Conservation (phyloP, 2,329 filamentous ascomycete genomes). For the Fusarium nurragi region DNA sequence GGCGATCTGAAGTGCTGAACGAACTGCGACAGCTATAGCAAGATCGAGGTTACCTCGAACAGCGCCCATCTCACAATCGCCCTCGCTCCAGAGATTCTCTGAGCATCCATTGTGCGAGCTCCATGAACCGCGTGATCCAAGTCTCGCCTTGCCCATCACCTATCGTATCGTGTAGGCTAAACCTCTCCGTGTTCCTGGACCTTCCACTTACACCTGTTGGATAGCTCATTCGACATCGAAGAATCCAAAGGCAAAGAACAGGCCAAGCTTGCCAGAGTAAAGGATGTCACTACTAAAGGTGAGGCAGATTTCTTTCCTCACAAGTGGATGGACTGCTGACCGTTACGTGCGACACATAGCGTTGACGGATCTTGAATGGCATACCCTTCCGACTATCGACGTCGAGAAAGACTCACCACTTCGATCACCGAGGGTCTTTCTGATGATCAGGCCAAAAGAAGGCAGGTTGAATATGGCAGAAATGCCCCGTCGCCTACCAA, state of each 20-base stretch:
- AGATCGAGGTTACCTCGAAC: conserved; percentile 69
- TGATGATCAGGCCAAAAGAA: background rate
- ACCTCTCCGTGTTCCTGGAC: accelerated
- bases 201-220: background rate
- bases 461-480: conserved; percentile 4
- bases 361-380: conserved; percentile 13
- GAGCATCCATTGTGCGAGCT: background rate
- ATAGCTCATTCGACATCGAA: conserved; percentile 5
- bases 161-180: background rate
- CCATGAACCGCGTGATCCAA: background rate
- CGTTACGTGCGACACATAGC: accelerated
- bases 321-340: background rate
- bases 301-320: accelerated
- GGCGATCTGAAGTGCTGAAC: conserved; percentile 69
- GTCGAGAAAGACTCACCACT: conserved; percentile 11
- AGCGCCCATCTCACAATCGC: conserved; percentile 28
- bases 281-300: conserved; percentile 1
- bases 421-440: background rate
- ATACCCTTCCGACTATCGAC: background rate
- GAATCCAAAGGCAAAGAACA: conserved; percentile 19
- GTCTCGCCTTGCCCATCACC: background rate
- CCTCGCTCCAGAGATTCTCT: conserved; percentile 1
- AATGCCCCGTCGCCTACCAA: conserved; percentile 10
- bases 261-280: background rate
- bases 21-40: conserved; percentile 67